Evolutionary conservation across 2,329 filamentous ascomycete genomes (phyloP), one percentile per base, ranked within the genome.

Genomic region (Arachnomyces sp.): DNA sequence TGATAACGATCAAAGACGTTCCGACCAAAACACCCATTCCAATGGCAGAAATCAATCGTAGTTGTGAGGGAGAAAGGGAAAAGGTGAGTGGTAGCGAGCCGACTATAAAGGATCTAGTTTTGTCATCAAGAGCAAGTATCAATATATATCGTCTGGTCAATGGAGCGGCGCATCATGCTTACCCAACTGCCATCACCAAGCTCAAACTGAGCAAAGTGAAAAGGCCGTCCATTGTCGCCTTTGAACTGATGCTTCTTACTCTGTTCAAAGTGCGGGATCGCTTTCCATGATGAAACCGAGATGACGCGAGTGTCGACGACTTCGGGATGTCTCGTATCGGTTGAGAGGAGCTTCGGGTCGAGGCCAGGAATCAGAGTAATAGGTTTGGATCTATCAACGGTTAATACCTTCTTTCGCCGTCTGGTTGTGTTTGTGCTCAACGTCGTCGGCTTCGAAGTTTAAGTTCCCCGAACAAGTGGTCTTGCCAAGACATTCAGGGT

Each of bases 1-100:
- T 95, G 57, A 98, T 96, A 25, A 98, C 88, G 49, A 96, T 90
- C 49, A 98, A 75, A 1, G 90, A 90, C 18, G 92, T 96, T 28
- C 92, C 92, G 12, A 98, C 89, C 7, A 98, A 72, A 38, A 98
- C 84, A 33, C 92, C 92, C 62, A 95, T 87, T 39, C 92, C 92
- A 59, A 96, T 78, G 42, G 88, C 89, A 15, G 90, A 93, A 59
- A 96, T 85, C 36, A 95, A 71, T 57, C 90, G 83, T 42, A 96
- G 71, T 62, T 95, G 87, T 32, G 87, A 86, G 44, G 84, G 80
- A 21, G 89, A 90, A 17, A 98, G 75, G 42, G 82, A 78, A 71
- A 98, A 86, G 43, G 87, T 89, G 37, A 98, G 73, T 29, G 92
- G 92, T 49, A 98, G 72, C 51, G 87, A 84, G 65, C 92, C 92